Percentiles rank a stretch among this genome's conserved stretches.
Evolutionary conservation across 139 green algal species (phyloP).

Genomic region (Volvox africanus): DNA sequence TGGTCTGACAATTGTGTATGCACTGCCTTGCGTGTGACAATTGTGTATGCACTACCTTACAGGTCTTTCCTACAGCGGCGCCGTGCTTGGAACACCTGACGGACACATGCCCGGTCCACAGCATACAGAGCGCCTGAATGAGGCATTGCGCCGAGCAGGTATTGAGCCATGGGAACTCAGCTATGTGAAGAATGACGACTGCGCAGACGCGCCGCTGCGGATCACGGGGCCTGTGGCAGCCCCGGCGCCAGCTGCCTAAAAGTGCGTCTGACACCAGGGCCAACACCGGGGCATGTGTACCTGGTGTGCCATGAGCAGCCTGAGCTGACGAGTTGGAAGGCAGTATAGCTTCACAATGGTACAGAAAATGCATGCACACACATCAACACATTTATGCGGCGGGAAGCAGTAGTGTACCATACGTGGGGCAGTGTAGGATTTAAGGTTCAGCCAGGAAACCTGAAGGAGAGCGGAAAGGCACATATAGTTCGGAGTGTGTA

Average conservation of each 20-base stretch:
- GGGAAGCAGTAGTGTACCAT: no score
- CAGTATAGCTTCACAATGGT: no score
- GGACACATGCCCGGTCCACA: constrained; percentile 55
- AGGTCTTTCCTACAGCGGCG: constrained; percentile 75
- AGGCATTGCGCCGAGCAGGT: constrained; percentile 66
- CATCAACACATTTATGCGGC: no score
- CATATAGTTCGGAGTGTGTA: no score
- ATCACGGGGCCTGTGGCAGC: constrained; percentile 22
- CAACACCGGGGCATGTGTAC: no score
- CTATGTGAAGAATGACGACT: constrained; percentile 80
- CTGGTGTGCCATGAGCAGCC: no score
- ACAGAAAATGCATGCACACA: no score
- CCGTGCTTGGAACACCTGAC: constrained; percentile 74
- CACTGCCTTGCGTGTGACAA: not conserved
- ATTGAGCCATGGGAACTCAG: constrained; percentile 93
- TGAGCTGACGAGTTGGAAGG: no score
- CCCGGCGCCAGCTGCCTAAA: not conserved
- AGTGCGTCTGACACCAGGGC: not conserved
- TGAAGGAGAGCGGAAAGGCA: no score
- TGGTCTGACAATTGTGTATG: not conserved
- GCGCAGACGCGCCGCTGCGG: constrained; percentile 50
- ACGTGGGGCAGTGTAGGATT: no score
- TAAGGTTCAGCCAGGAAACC: no score
- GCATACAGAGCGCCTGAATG: constrained; percentile 62
- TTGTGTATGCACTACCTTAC: constrained; percentile 58